These are phyloP conservation scores for Calamus simplicifolius DNA, from an alignment of 176 grass and related monocot species.

Conservation along the genomic window DNA sequence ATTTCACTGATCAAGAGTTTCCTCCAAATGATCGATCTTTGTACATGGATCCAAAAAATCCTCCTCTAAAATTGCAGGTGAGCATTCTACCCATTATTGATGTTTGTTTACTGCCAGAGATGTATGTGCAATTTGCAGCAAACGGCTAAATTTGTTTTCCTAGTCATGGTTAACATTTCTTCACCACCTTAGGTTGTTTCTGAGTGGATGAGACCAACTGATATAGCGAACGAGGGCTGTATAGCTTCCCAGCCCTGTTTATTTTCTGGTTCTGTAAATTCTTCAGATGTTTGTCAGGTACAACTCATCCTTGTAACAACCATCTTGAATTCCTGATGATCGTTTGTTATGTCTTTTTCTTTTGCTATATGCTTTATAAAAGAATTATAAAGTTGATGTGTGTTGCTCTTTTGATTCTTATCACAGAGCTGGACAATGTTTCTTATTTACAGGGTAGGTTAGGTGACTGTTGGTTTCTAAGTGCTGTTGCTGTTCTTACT, in stretches of 20 bases:
- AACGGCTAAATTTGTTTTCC: background rate
- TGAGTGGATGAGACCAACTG: conserved; percentile 85
- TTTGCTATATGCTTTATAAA: background rate
- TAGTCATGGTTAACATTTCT: conserved; percentile 6
- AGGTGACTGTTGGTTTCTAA: conserved; percentile 99
- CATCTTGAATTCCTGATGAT: too few species aligned
- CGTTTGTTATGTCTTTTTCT: too few species aligned
- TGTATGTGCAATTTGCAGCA: too few species aligned
- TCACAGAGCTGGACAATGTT: conserved; percentile 10
- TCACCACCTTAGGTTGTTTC: conserved; percentile 76
- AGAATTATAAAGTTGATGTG: background rate
- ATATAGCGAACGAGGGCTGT: conserved; percentile 71
- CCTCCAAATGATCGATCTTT: conserved; percentile 81
- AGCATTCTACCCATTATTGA: background rate
- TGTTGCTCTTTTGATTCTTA: background rate
- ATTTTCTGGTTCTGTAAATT: conserved; percentile 91
- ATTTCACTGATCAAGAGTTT: conserved; percentile 92
- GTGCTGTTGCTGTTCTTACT: conserved; percentile 92
- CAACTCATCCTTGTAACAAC: background rate
- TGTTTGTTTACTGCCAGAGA: too few species aligned
- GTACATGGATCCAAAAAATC: conserved; percentile 66
- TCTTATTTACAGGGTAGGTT: conserved; percentile 68
- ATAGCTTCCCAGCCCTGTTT: conserved; percentile 61
- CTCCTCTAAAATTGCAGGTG: conserved; percentile 85
- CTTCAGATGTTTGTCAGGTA: conserved; percentile 99